phyloP scores from a whole-genome alignment of 352 stramenopile species.

The Phytophthora pinifolia region DNA sequence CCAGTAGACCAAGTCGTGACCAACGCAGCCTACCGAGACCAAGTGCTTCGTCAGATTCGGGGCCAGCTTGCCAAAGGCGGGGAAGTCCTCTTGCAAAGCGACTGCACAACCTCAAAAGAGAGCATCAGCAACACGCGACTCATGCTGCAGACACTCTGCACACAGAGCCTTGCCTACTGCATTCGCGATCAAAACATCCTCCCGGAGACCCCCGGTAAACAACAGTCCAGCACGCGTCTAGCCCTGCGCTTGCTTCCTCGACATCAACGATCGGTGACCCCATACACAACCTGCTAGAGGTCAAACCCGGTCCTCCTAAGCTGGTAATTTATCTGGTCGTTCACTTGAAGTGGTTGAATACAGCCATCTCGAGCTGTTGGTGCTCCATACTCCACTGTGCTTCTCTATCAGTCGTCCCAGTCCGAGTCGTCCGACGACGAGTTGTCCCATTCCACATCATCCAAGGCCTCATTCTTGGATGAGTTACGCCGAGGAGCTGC shows the following conservation, averaged over 20 bases:
- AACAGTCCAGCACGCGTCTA: constrained; percentile 8
- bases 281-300: no score
- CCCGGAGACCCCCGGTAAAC: constrained; percentile 7
- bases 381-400: background rate
- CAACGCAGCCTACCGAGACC: constrained; percentile 24
- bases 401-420: constrained; percentile 46
- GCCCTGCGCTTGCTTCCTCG: constrained; percentile 18
- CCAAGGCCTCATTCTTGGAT: constrained; percentile 14
- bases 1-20: constrained; percentile 10
- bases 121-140: constrained; percentile 25
- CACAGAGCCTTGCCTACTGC: constrained; percentile 50
- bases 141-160: constrained; percentile 56
- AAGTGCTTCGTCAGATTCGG: constrained; percentile 40
- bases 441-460: constrained; percentile 49
- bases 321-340: no score
- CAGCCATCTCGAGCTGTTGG: no score
- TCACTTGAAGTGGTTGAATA: no score
- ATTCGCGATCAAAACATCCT: constrained; percentile 44
- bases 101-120: background rate
- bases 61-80: constrained; percentile 32
- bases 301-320: no score
- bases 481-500: constrained; percentile 2
- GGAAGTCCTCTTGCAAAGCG: constrained; percentile 31
- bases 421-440: constrained; percentile 46
- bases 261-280: background rate